Percentiles rank a stretch among this genome's conserved stretches.
phyloP scores from a whole-genome alignment of 177 flowering plant species.

The Vitis hybrid region DNA sequence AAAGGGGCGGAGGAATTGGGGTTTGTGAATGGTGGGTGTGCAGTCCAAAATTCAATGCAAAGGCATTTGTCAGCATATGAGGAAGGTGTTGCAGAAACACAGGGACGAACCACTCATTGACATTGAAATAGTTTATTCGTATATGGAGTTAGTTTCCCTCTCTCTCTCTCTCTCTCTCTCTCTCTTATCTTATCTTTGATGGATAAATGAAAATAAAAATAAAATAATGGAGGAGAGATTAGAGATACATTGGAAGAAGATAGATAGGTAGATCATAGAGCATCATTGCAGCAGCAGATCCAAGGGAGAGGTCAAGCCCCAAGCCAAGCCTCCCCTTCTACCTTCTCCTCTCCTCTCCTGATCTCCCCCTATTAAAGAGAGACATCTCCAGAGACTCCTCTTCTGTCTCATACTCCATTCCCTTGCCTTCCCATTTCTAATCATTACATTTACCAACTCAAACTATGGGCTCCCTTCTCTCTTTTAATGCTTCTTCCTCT shows the following conservation, averaged over 20 bases:
- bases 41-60: no score
- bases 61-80: no score
- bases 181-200: slow-evolving; percentile 24
- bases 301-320: slow-evolving; percentile 19
- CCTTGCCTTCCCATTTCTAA: slow-evolving; percentile 11
- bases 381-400: not conserved
- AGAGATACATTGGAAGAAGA: slow-evolving; percentile 15
- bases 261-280: no score
- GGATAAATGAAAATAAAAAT: slow-evolving; percentile 26
- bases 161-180: not conserved
- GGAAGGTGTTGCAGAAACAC: no score
- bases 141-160: not conserved
- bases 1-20: no score
- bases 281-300: slow-evolving; percentile 39
- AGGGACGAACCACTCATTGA: no score
- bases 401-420: slow-evolving; percentile 14
- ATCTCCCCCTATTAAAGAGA: slow-evolving; percentile 8
- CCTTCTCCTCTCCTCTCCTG: no score
- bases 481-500: slow-evolving; percentile 12
- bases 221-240: slow-evolving; percentile 16
- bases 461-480: slow-evolving; percentile 23
- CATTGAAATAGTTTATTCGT: not conserved
- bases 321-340: no score
- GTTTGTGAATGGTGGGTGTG: no score
- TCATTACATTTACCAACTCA: slow-evolving; percentile 9